Percentiles rank a stretch among this genome's conserved stretches.
phyloP scores from a whole-genome alignment of 169 alveolate genomes.

The Besnoitia besnoiti region DNA sequence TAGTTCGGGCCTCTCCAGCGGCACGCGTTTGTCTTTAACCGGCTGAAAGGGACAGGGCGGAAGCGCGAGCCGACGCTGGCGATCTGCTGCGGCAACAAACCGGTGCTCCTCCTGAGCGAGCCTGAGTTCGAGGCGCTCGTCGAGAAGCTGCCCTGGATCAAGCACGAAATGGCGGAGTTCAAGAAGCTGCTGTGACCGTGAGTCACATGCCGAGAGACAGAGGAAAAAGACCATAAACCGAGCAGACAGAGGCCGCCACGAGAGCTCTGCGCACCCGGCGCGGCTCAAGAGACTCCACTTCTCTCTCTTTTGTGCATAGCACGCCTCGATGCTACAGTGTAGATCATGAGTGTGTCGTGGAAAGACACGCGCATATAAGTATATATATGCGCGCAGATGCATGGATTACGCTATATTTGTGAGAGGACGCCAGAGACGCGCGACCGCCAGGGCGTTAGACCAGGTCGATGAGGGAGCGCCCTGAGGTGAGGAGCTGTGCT shows the following conservation, averaged over 20 bases:
- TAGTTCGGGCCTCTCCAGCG: conserved; percentile 54
- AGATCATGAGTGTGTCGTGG: no score
- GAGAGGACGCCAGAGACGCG: no score
- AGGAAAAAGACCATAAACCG: not conserved
- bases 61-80: conserved; percentile 30
- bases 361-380: no score
- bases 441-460: no score
- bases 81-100: conserved; percentile 31
- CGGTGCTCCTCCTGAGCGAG: conserved; percentile 40
- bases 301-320: no score
- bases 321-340: no score
- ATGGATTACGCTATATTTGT: no score
- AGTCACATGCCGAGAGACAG: not conserved
- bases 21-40: conserved; percentile 35
- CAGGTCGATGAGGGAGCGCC: no score
- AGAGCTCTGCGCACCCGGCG: no score
- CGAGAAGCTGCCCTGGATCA: conserved; percentile 42
- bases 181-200: conserved; percentile 8
- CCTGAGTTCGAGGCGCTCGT: conserved; percentile 46
- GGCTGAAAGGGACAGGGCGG: not conserved
- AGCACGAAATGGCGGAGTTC: conserved; percentile 22
- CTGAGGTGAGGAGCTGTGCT: no score
- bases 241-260: not conserved
- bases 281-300: no score
- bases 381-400: no score